phyloP scores from a whole-genome alignment of 2,329 filamentous ascomycete species.

The Arthrocladium fulminans region DNA sequence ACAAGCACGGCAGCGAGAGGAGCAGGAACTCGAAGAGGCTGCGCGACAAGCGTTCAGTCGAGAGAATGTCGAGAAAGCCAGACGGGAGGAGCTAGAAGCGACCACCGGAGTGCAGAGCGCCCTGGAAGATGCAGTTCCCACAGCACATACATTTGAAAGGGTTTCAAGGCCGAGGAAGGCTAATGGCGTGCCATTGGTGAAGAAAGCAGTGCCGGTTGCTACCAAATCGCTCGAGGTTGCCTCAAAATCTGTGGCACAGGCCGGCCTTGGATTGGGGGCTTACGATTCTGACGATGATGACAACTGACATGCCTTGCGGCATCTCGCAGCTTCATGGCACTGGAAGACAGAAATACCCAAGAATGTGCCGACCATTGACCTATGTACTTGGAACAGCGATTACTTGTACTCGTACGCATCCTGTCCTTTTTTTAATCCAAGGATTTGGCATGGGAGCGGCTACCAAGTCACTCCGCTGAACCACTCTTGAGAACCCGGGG shows the following conservation, averaged over 20 bases:
- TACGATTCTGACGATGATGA: conserved; percentile 22
- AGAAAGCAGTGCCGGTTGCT: conserved; percentile 48
- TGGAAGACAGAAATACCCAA: too few relatives aligned
- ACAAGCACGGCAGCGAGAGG: conserved; percentile 55
- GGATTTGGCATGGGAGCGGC: too few relatives aligned
- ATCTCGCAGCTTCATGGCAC: not conserved
- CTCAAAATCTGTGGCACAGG: conserved; percentile 1
- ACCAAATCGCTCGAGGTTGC: conserved; percentile 2
- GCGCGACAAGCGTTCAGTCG: conserved; percentile 69
- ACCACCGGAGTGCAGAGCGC: conserved; percentile 28
- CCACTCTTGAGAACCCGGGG: too few relatives aligned
- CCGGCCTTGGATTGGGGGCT: conserved; percentile 17
- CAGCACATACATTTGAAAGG: conserved; percentile 60
- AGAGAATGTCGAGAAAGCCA: conserved; percentile 47
- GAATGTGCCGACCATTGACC: not conserved
- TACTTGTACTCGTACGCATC: too few relatives aligned
- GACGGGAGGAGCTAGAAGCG: conserved; percentile 45
- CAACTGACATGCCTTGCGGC: conserved; percentile 31
- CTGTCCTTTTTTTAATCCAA: too few relatives aligned
- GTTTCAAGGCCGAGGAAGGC: conserved; percentile 83
- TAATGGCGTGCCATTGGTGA: conserved; percentile 62
- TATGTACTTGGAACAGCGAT: not conserved
- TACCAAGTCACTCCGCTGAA: too few relatives aligned
- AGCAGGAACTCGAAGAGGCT: conserved; percentile 74
- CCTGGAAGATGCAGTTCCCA: conserved; percentile 31